Base-by-base conservation (phyloP, 1,139 yeast genomes). In the Protomyces lactucae-debilis region DNA sequence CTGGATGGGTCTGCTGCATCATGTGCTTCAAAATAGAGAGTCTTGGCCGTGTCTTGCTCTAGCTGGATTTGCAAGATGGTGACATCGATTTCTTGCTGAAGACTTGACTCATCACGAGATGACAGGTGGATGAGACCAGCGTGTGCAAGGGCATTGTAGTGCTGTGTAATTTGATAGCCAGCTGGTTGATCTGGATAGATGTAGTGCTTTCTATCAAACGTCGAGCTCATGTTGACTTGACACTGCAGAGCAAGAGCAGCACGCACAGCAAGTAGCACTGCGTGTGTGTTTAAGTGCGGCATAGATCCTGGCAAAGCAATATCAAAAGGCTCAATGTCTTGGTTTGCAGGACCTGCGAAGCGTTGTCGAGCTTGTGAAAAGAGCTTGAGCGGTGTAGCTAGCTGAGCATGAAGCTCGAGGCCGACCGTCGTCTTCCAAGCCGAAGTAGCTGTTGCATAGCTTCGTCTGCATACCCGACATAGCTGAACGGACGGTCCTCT, bases 101-200 rank as follows among this genome's bases (percentile, higher is more conserved):
- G 67, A 18, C 68, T 61, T 1, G 84, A 78, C 8, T 83, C 85
- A 72, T 90, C 96, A 64, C 81, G 76, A 28, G 76, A 75, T 12
- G 71, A 74, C 55, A 93, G 74, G 39, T 73, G 74, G 54, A 93
- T 61, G 23, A 67, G 69, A 0, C 99, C 99, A 57, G 82, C 78
- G 46, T 74, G 78, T 0, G 97, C 96, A 59, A 88, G 78, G 0
- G 99, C 98, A 56, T 81, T 80, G 61, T 83, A 90, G 72, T 85
- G 88, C 76, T 93, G 99, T 0, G 99, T 93, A 65, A 93, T 86
- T 73, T 93, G 99, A 74, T 91, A 93, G 0, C 99, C 99, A 63
- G 88, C 77, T 0, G 99, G 99, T 74, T 93, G 98, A 74, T 93
- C 99, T 0, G 95, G 95, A 73, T 93, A 93, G 74, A 93, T 92